Evolutionary conservation across 2,329 filamentous ascomycete species (phyloP).

Genomic region (Pseudocercospora fijiensis): DNA sequence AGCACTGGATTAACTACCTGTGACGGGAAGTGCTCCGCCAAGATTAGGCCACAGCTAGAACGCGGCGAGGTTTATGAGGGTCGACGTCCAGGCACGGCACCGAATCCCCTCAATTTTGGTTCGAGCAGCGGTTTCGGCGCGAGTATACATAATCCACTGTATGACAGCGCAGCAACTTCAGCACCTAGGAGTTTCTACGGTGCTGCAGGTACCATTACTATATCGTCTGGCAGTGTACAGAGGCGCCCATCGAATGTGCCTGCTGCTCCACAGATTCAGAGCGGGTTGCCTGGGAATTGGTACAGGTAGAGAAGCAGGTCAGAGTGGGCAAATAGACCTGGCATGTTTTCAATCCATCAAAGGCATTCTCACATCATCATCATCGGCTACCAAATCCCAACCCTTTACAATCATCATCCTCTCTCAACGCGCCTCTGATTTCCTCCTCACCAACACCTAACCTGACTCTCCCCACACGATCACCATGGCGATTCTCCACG

Average conservation of each 20-base stretch:
- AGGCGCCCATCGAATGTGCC: conserved; percentile 4
- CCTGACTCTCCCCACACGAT: conserved; percentile 82
- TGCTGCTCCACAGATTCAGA: conserved; percentile 5
- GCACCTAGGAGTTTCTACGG: conserved; percentile 7
- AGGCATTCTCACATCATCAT: neutral
- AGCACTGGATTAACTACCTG: neutral
- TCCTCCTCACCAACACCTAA: conserved; percentile 88
- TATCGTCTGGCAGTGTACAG: conserved; percentile 11
- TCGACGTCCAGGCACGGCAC: neutral
- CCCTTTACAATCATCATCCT: conserved; percentile 82
- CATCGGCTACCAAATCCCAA: conserved; percentile 59
- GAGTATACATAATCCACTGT: neutral
- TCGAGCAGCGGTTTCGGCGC: neutral
- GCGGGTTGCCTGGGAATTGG: conserved; percentile 10
- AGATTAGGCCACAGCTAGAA: neutral
- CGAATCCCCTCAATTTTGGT: neutral
- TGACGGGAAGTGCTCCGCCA: neutral
- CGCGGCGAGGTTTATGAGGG: conserved; percentile 8
- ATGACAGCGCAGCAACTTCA: conserved; percentile 1
- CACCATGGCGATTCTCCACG: conserved; percentile 72
- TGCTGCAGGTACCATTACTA: conserved; percentile 6
- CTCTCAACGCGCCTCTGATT: conserved; percentile 79
- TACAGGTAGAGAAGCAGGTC: neutral
- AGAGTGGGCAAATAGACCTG: neutral
- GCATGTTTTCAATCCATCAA: neutral